A percentile compares a stretch with the other conserved stretches of the same genome.
Conservation (phyloP, 2,329 filamentous ascomycete genomes). For the Phialophora tarda region DNA sequence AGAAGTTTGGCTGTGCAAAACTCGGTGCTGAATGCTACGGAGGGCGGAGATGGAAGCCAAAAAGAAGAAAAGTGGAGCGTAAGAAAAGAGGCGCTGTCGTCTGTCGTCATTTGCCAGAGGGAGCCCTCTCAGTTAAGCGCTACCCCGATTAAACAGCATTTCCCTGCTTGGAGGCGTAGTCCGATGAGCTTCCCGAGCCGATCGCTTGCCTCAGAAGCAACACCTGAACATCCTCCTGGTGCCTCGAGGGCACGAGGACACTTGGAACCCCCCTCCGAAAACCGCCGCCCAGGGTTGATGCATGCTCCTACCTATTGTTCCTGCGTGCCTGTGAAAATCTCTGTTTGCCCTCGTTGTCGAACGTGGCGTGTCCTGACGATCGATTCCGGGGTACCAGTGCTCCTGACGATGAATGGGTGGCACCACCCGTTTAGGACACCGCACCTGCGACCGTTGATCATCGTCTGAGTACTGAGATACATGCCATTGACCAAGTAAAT, state of each 20-base stretch:
- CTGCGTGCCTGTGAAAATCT: conserved; percentile 18
- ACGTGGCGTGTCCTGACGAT: conserved; percentile 31
- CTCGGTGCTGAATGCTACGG: conserved; percentile 21
- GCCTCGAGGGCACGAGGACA: neutral
- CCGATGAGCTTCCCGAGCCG: neutral
- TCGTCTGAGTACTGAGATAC: neutral
- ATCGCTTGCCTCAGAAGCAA: conserved; percentile 20
- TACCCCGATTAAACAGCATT: neutral
- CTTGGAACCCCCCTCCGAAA: neutral
- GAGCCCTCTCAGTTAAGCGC: neutral
- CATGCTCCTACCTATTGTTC: conserved; percentile 12
- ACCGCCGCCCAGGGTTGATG: conserved; percentile 11
- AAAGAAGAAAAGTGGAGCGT: conserved; percentile 10
- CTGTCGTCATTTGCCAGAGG: conserved; percentile 19
- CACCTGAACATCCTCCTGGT: neutral
- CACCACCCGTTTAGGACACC: neutral
- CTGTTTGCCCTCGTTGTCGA: conserved; percentile 13
- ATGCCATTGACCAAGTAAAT: neutral
- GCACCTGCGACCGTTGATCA: neutral
- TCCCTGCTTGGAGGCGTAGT: conserved; percentile 9
- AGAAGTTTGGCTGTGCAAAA: conserved; percentile 7
- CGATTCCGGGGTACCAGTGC: conserved; percentile 1
- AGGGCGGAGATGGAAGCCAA: conserved; percentile 20
- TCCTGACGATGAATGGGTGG: conserved; percentile 12
- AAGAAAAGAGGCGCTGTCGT: conserved; percentile 16